Base-by-base conservation (phyloP, 371 early-diverging fungal species). In the Syncephalastrum monosporum region DNA sequence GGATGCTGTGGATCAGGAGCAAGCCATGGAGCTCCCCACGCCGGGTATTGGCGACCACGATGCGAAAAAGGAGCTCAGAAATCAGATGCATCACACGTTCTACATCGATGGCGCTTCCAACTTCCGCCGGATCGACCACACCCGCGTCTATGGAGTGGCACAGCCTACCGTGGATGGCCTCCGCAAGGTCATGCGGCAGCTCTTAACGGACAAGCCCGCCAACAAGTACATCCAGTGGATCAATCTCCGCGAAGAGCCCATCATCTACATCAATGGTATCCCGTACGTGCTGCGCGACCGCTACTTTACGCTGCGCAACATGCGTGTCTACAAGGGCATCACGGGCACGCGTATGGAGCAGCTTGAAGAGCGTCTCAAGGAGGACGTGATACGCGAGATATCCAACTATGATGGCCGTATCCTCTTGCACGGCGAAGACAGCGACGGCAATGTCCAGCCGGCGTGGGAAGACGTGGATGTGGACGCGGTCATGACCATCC, bases 201-300 rank as follows among this genome's bases (percentile, higher is more conserved):
- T 81, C 17, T 41, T 69, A 3, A 58, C 25, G 0, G 68, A 72
- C n/a, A 55, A 55, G 25, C 59, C 63, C 10, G 64, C 45, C 8
- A 62, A 62, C 33, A 59, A 75, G 44, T 63, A 59, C 23, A 57
- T 90, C 15, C 49, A 85, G 17, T 90, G 90, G 90, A 87, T 91
- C 57, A 89, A 88, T 60, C 56, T 90, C 16, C 75, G 91, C 44
- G 89, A 91, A 63, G 90, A 91, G 56, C 90, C 90, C 16, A 75
- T 91, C 19, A 81, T 89, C 7, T 90, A 90, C 60, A 79, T 91
- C 54, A 84, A 87, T 52, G 87, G 85, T n/a, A 67, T 75, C 10
- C 89, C 92, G 5, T 88, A 87, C 66, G 91, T 90, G 0, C 77
- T 91, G 3, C 76, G 91, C 41, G 88, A 88, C 59, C 68, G 81